Evolutionary conservation across 352 stramenopile genomes (phyloP).

Genomic region (Pythium apleroticum): DNA sequence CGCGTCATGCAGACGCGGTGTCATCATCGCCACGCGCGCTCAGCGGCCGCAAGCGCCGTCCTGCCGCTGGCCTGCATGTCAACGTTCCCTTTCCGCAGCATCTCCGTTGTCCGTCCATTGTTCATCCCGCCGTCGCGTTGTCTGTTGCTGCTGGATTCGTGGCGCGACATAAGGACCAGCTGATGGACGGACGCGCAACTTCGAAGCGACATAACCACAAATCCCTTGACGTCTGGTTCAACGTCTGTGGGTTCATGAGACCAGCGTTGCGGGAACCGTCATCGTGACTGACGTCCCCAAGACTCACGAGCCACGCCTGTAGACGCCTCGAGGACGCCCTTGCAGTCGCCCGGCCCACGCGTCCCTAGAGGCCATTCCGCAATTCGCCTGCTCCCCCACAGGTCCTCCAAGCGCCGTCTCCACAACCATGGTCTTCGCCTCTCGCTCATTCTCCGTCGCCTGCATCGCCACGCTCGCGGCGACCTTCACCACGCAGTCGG

Average conservation of each 20-base stretch:
- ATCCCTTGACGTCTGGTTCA: constrained; percentile 12
- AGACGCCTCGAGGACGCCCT: not conserved
- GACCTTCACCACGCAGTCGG: constrained; percentile 1
- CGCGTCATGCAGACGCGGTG: not conserved
- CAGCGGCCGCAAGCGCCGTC: not conserved
- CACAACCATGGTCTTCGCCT: constrained; percentile 7
- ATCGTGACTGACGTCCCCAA: not conserved
- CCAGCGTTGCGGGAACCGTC: not conserved
- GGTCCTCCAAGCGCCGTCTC: not conserved
- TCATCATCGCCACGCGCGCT: no score
- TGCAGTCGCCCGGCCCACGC: not conserved
- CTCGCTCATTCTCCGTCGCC: constrained; percentile 3
- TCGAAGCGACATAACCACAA: constrained; percentile 9
- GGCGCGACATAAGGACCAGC: not conserved
- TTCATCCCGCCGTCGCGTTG: not conserved
- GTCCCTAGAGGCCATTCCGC: not conserved
- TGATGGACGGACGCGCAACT: not conserved
- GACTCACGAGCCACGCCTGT: not conserved
- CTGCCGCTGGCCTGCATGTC: constrained; percentile 1
- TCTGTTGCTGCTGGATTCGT: not conserved
- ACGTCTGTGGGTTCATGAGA: constrained; percentile 4
- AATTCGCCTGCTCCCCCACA: constrained; percentile 1
- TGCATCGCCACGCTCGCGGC: constrained; percentile 4
- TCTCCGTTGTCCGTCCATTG: not conserved
- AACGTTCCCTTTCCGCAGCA: not conserved